A percentile compares a stretch with the other conserved stretches of the same genome.
phyloP scores from a whole-genome alignment of 2,329 filamentous ascomycete species.

The Hirsutella thompsonii region DNA sequence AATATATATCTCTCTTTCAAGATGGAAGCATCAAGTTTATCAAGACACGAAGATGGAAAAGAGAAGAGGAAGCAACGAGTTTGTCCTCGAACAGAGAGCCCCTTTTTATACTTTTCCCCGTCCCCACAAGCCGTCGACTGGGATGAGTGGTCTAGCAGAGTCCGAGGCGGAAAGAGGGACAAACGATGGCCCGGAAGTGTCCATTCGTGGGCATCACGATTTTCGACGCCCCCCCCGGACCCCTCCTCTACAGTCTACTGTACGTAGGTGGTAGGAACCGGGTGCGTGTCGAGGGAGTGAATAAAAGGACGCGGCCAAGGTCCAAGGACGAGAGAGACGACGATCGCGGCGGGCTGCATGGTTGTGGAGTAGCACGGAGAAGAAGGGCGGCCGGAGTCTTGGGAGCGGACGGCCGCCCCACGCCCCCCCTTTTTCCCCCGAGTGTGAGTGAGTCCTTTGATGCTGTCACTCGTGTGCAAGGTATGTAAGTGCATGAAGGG shows the following conservation, averaged over 20 bases:
- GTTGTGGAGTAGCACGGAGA: constrained; percentile 16
- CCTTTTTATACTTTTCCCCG: constrained; percentile 53
- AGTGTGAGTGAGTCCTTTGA: no score
- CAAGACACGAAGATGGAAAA: constrained; percentile 29
- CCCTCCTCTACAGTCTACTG: no score
- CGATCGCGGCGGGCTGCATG: constrained; percentile 20
- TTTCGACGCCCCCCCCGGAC: constrained; percentile 31
- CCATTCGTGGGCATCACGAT: constrained; percentile 26
- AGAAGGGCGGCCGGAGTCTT: constrained; percentile 8
- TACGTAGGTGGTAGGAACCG: no score
- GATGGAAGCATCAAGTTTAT: background rate
- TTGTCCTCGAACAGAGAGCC: constrained; percentile 30
- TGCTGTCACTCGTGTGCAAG: no score
- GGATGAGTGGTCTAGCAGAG: background rate
- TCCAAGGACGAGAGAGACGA: constrained; percentile 12
- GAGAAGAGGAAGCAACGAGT: constrained; percentile 36
- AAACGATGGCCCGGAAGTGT: constrained; percentile 26
- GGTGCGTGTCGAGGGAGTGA: no score
- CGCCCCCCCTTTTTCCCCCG: no score
- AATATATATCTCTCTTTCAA: background rate
- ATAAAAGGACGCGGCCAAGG: no score
- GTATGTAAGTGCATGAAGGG: no score
- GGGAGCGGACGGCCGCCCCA: no score
- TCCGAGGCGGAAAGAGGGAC: constrained; percentile 24
- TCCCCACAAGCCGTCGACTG: constrained; percentile 17